Conservation (phyloP, 2,329 filamentous ascomycete genomes). For the Colletotrichum sp. region DNA sequence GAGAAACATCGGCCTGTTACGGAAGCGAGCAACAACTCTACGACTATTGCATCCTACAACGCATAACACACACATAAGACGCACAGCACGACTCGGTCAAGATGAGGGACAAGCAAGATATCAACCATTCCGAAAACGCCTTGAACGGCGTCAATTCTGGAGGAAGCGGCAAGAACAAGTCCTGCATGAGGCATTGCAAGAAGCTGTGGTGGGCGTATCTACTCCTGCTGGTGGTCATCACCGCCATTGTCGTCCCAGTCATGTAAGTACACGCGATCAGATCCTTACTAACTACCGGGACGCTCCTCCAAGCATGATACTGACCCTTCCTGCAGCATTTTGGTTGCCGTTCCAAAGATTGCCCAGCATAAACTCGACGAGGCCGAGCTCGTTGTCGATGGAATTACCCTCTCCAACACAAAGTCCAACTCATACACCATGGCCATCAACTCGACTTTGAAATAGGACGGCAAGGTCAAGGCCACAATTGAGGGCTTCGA, state of each 20-base stretch:
- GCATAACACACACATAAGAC: background rate
- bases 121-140: conserved; percentile 38
- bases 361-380: conserved; percentile 61
- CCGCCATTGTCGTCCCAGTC: conserved; percentile 61
- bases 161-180: conserved; percentile 37
- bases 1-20: background rate
- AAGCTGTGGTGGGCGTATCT: conserved; percentile 68
- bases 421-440: conserved; percentile 50
- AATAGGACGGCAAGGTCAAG: conserved; percentile 54
- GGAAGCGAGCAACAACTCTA: background rate
- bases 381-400: conserved; percentile 56
- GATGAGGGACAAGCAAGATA: conserved; percentile 44
- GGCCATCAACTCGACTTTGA: conserved; percentile 61
- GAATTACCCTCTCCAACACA: conserved; percentile 54
- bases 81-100: conserved; percentile 11
- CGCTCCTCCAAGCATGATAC: background rate
- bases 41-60: background rate
- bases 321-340: conserved; percentile 46
- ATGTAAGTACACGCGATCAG: conserved; percentile 52
- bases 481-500: conserved; percentile 56
- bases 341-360: conserved; percentile 61
- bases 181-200: conserved; percentile 52
- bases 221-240: conserved; percentile 51
- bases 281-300: background rate
- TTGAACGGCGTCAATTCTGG: conserved; percentile 17